Base-by-base conservation (phyloP, 805 yeast genomes). In the Starmerella tilneyi region DNA sequence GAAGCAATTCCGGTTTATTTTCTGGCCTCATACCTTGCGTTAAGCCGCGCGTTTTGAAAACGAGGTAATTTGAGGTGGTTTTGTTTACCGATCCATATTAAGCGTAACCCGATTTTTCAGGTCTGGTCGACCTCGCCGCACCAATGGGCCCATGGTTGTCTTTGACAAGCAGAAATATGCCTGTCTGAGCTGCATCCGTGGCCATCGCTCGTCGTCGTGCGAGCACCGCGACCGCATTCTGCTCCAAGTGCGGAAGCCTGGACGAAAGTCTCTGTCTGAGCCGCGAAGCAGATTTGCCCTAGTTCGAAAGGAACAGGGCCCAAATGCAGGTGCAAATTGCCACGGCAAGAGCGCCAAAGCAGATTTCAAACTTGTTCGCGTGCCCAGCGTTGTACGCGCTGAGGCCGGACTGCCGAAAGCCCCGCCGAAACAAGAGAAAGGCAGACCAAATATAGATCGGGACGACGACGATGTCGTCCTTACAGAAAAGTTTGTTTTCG, bases 191-290 rank as follows among this genome's bases (percentile, higher is more conserved):
- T 89, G 98, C 59, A 84, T 92, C 20, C 69, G 96, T 35, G 97
- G 97, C 15, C 98, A 89, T 59, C 66, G 98, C 32, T 83, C 96
- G 1, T 78, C 89, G 1, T 76, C 80, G 45, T 89, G 98, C 62
- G 75, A 75, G 44, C 98, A 89, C 63, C 75, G 81, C 24, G 69
- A 74, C 43, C 70, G 96, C 38, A 84, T 92, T 20, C 67, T 89
- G 32, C 78, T 88, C 11, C 84, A 85, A 56, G 96, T 89, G 11
- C 72, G 95, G 22, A 75, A 84, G n/a, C 74, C 94, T 48, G 98
- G 97, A 0, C 66, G 97, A 38, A 96, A 44, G 35, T 44, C 53
- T 17, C 52, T 41, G 17, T 42, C 53, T 9, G 53, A 50, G 36
- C 40, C 47, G 13, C 34, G 41, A 13, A 44, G 46, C 43, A 43